Evolutionary conservation across 495 filamentous ascomycete species (phyloP).

Genomic region (Aspergillus campestris): DNA sequence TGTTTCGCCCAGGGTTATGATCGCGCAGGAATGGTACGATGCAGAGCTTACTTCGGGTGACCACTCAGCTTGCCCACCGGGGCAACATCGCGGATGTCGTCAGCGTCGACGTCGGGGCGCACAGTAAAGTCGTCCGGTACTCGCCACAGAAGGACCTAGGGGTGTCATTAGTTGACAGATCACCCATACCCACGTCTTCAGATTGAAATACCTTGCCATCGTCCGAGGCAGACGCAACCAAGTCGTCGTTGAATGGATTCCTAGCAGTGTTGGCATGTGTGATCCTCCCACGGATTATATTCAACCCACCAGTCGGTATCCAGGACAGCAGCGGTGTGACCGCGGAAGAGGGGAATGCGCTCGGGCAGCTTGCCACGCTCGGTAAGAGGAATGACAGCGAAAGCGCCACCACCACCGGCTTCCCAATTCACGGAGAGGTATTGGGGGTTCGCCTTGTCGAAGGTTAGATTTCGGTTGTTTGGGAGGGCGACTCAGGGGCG

Average conservation of each 20-base stretch:
- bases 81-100: constrained; percentile 65
- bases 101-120: constrained; percentile 66
- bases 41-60: constrained; percentile 38
- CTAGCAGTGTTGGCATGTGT: constrained; percentile 37
- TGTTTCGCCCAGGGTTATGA: constrained; percentile 4
- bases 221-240: constrained; percentile 91
- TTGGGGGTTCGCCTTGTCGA: constrained; percentile 75
- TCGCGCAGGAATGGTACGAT: background rate
- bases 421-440: constrained; percentile 98
- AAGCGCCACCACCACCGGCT: constrained; percentile 90
- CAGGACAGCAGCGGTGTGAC: constrained; percentile 88
- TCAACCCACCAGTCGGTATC: constrained; percentile 88
- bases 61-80: constrained; percentile 75
- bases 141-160: constrained; percentile 80
- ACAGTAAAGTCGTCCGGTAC: constrained; percentile 85
- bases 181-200: too few relatives aligned
- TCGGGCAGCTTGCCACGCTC: constrained; percentile 87
- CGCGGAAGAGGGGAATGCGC: constrained; percentile 87
- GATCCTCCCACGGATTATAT: background rate
- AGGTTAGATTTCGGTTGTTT: constrained; percentile 16
- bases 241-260: constrained; percentile 89
- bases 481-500: constrained; percentile 22
- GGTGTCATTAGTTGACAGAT: constrained; percentile 10
- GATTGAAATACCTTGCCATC: constrained; percentile 68
- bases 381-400: constrained; percentile 87